phyloP scores from a whole-genome alignment of 208 protist genomes.

The Crithidia acanthocephali region DNA sequence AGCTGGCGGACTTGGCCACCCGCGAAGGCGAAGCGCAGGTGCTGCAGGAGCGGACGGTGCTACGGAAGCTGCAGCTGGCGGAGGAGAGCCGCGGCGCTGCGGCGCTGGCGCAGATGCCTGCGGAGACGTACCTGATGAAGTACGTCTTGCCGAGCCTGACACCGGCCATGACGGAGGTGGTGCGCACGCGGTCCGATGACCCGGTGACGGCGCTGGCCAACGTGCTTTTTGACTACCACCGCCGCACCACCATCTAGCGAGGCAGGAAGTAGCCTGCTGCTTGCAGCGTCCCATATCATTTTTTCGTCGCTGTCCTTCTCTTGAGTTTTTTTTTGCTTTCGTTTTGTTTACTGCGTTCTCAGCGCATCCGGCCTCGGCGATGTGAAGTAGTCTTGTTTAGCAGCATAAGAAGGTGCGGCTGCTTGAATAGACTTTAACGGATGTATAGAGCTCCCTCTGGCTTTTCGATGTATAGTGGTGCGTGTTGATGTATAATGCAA shows the following conservation, averaged over 20 bases:
- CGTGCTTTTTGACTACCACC: conserved; percentile 84
- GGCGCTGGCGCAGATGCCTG: conserved; percentile 51
- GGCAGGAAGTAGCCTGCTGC: no score
- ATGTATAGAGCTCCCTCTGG: no score
- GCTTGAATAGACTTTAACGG: no score
- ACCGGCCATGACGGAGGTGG: conserved; percentile 87
- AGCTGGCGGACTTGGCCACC: conserved; percentile 28
- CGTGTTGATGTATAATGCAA: no score
- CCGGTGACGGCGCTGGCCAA: conserved; percentile 93
- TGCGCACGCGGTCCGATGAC: conserved; percentile 89
- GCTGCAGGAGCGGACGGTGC: conserved; percentile 43
- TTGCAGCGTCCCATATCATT: no score
- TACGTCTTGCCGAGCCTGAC: conserved; percentile 94
- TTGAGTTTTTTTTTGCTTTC: conserved; percentile 15
- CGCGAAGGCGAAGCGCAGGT: conserved; percentile 34
- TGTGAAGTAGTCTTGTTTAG: no score
- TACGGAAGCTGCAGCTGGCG: conserved; percentile 66
- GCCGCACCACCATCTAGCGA: conserved; percentile 39
- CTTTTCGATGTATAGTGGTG: no score
- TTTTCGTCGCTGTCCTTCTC: no score
- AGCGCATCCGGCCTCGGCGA: no score
- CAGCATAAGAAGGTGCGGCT: no score
- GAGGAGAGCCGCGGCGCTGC: conserved; percentile 43
- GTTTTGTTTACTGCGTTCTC: no score
- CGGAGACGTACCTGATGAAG: conserved; percentile 92